Evolutionary conservation across 148 eudicot genomes (phyloP).

Genomic region (Arctostaphylos glauca): DNA sequence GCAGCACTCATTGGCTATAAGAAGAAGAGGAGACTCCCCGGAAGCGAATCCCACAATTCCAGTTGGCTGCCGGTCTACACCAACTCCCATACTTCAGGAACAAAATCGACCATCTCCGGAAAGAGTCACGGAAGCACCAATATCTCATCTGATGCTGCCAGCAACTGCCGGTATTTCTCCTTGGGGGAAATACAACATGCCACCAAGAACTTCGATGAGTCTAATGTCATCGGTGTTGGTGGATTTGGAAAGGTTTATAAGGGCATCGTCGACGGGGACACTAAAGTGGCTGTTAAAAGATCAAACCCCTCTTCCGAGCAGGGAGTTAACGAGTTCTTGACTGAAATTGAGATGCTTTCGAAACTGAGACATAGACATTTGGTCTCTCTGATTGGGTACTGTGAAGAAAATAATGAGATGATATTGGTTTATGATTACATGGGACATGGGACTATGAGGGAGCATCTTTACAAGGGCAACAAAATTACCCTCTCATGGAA

Average conservation of each 20-base stretch:
- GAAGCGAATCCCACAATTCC: slow-evolving; percentile 12
- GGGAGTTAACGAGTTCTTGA: slow-evolving; percentile 49
- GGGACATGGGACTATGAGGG: slow-evolving; percentile 49
- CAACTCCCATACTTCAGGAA: slow-evolving; percentile 16
- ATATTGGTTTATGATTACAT: slow-evolving; percentile 48
- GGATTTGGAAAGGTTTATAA: slow-evolving; percentile 57
- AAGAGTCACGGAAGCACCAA: slow-evolving; percentile 37
- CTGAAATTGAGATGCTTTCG: slow-evolving; percentile 53
- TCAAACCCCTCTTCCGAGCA: slow-evolving; percentile 52
- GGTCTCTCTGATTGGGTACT: slow-evolving; percentile 48
- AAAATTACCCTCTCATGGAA: slow-evolving; percentile 43
- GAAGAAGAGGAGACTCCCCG: slow-evolving; percentile 17
- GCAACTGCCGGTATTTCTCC: slow-evolving; percentile 45
- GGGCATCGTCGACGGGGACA: slow-evolving; percentile 36
- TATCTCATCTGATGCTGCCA: slow-evolving; percentile 45
- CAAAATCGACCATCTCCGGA: slow-evolving; percentile 27
- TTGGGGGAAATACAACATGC: slow-evolving; percentile 40
- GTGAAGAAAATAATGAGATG: slow-evolving; percentile 48
- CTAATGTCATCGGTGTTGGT: slow-evolving; percentile 51
- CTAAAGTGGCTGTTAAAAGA: slow-evolving; percentile 48
- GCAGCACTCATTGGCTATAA: slow-evolving; percentile 18
- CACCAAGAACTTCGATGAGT: slow-evolving; percentile 46
- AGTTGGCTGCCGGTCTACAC: slow-evolving; percentile 46
- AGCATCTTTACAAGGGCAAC: slow-evolving; percentile 47
- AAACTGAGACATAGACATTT: slow-evolving; percentile 45